Evolutionary conservation across 805 yeast species (phyloP).

Genomic region (Yamadazyma kitorensis): DNA sequence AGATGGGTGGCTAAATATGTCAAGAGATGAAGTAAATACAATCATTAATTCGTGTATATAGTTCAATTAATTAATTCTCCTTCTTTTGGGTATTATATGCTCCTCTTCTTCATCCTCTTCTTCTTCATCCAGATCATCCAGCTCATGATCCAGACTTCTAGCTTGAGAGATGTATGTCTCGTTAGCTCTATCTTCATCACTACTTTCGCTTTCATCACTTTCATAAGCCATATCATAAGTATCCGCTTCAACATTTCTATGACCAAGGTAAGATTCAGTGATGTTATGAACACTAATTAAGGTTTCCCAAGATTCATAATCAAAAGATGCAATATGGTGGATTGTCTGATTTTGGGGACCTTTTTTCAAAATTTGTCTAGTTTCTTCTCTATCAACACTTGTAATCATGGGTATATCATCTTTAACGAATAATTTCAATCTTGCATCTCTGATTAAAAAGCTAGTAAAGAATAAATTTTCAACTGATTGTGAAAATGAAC

Average conservation of each 20-base stretch:
- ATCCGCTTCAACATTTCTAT: conserved; percentile 33
- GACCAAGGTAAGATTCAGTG: conserved; percentile 50
- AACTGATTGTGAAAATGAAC: conserved; percentile 71
- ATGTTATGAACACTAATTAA: conserved; percentile 56
- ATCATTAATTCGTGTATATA: conserved; percentile 1
- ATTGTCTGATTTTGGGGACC: conserved; percentile 13
- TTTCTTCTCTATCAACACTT: conserved; percentile 21
- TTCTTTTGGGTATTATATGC: conserved; percentile 1
- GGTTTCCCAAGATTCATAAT: conserved; percentile 61
- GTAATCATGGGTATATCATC: conserved; percentile 45
- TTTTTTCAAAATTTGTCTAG: conserved; percentile 8
- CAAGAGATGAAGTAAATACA: conserved; percentile 14
- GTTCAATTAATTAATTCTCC: conserved; percentile 3
- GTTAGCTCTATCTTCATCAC: background rate
- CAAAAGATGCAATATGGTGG: conserved; percentile 77
- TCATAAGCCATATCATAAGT: conserved; percentile 12
- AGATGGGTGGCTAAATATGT: conserved; percentile 49
- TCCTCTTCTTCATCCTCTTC: background rate
- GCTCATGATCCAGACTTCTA: background rate
- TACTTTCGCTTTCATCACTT: conserved; percentile 3
- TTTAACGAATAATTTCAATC: conserved; percentile 47
- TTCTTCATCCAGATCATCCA: conserved; percentile 1
- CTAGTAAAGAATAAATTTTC: conserved; percentile 84
- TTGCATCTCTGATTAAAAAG: conserved; percentile 74
- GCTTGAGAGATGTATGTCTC: background rate